phyloP scores from a whole-genome alignment of 345 rosid genomes.

The Kernera saxatilis region DNA sequence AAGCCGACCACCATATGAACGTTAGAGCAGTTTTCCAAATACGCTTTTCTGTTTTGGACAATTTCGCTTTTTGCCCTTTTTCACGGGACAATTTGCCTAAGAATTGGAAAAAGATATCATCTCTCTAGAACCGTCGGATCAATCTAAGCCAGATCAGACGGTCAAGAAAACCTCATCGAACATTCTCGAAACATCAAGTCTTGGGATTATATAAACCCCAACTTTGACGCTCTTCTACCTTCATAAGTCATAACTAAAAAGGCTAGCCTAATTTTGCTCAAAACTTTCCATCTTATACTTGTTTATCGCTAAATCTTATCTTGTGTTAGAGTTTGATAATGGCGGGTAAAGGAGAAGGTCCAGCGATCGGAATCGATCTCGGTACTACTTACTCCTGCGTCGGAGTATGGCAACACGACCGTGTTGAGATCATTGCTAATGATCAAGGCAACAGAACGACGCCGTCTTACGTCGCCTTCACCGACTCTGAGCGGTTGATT shows the following conservation, averaged over 20 bases:
- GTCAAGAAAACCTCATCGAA: background rate
- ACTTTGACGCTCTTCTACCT: too few relatives aligned
- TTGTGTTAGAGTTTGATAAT: background rate
- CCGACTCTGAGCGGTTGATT: slow-evolving; percentile 36
- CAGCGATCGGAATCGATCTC: slow-evolving; percentile 35
- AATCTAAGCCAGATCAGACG: background rate
- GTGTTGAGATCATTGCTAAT: slow-evolving; percentile 35
- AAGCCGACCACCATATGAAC: background rate
- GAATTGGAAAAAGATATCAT: background rate
- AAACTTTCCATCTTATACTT: background rate
- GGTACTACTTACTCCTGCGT: slow-evolving; percentile 37
- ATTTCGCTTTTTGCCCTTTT: background rate
- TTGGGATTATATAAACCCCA: background rate
- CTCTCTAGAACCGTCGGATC: background rate
- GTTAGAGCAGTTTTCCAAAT: background rate
- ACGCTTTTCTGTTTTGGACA: background rate
- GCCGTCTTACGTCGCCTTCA: slow-evolving; percentile 36
- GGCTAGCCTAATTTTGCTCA: too few relatives aligned
- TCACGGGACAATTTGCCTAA: too few relatives aligned
- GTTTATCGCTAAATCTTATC: background rate
- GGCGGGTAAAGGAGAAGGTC: slow-evolving; percentile 13
- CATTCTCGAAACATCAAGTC: background rate
- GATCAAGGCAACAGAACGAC: slow-evolving; percentile 36
- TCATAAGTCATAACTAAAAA: too few relatives aligned
- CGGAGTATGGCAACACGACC: slow-evolving; percentile 37